Evolutionary conservation across 1,284 basidiomycete genomes (phyloP), one percentile per base, ranked within the genome.

Genomic region (Ustilago trichophora): DNA sequence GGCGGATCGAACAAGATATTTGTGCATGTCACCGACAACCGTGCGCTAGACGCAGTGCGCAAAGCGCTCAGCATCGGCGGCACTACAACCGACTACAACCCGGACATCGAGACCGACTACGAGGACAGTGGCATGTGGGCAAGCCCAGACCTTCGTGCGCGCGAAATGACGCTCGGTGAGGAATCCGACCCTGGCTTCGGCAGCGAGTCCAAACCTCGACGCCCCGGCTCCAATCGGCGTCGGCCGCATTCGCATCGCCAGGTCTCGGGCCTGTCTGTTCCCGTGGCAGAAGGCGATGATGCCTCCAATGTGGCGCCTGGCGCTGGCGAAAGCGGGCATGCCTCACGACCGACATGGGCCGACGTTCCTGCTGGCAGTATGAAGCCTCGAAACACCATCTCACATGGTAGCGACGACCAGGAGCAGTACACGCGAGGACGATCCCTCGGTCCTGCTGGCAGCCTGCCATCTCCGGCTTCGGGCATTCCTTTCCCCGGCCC

Each of bases 31-130:
- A 57, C 73, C 9, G 76, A 78, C 35, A 33, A 38, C 26, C 64
- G 76, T n/a, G 76, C 73, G n/a, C 37, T 77, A 6, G 65, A 64
- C 8, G 60, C 63, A 1, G 58, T 78, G 5, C 65, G 69, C 29
- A 65, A 67, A 16, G 76, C 76, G n/a, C 71, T 78, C 34, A 66
- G 67, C 46, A 68, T 77, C 9, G 76, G 75, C 9, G 76, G 76
- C 16, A 73, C 66, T n/a, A 58, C 56, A 13, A 72, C 73, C 29
- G 59, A 72, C 22, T 65, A 59, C 53, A 57, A 62, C 33, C 51
- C 56, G 4, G 72, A 70, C 29, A 26, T 42, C 18, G 57, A 62
- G 32, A 31, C 54, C n/a, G 62, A 70, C 12, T 12, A 32, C 9
- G 72, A 68, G 9, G 62, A 70, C 9, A 19, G 32, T 41, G 49